phyloP scores from a whole-genome alignment of 768 basidiomycete species.

The Tulasnella calospora region DNA sequence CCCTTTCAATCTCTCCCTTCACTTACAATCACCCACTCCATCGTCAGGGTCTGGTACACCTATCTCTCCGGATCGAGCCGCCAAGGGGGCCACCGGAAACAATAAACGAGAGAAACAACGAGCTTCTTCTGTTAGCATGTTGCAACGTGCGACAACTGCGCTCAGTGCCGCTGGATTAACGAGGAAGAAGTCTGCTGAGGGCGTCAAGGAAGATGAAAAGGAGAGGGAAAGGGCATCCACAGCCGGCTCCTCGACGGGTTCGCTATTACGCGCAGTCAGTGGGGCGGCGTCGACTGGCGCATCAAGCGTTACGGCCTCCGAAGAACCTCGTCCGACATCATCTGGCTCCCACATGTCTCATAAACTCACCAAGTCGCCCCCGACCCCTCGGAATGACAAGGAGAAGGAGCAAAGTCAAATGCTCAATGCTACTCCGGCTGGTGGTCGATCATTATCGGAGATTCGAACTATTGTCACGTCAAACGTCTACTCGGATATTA shows the following conservation, averaged over 20 bases:
- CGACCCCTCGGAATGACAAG: slow-evolving; percentile 1
- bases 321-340: slow-evolving; percentile 17
- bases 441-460: slow-evolving; percentile 10
- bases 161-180: slow-evolving; percentile 77
- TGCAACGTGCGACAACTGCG: slow-evolving; percentile 91
- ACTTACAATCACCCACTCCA: slow-evolving; percentile 38
- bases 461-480: neutral
- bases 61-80: slow-evolving; percentile 60
- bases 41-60: slow-evolving; percentile 47
- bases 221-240: slow-evolving; percentile 37
- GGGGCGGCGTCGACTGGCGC: neutral
- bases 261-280: neutral
- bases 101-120: slow-evolving; percentile 57
- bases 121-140: slow-evolving; percentile 89
- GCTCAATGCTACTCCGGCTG: neutral
- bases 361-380: slow-evolving; percentile 26
- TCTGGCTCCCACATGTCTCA: slow-evolving; percentile 13
- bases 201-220: slow-evolving; percentile 52
- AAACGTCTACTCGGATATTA: neutral
- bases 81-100: slow-evolving; percentile 41
- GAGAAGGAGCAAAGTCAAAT: neutral
- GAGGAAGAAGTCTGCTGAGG: slow-evolving; percentile 75
- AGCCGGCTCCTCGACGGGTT: neutral
- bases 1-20: neutral
- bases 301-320: slow-evolving; percentile 18